Evolutionary conservation across 345 rosid species (phyloP).

Genomic region (Passiflora organensis): DNA sequence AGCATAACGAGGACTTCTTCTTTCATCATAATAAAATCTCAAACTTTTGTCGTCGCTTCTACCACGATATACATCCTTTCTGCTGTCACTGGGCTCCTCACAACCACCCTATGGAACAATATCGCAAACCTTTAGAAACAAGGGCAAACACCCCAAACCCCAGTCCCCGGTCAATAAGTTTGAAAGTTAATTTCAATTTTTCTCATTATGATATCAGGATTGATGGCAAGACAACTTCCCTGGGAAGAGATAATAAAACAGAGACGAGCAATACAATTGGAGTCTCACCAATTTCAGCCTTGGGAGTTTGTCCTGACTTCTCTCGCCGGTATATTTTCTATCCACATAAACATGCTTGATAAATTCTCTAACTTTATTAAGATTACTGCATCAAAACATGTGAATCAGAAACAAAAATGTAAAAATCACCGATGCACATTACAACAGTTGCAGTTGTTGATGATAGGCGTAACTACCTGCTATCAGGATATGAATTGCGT

Average conservation of each 20-base stretch:
- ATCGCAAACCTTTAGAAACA: conserved; percentile 4
- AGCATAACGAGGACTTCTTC: conserved; percentile 45
- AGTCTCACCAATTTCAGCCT: conserved; percentile 48
- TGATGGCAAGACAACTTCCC: not conserved
- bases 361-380: conserved; percentile 62
- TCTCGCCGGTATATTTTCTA: conserved; percentile 51
- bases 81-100: conserved; percentile 38
- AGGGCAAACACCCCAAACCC: not conserved
- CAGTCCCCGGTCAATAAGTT: too few species aligned
- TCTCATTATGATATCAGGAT: not conserved
- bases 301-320: conserved; percentile 35
- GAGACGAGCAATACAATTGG: not conserved
- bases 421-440: not conserved
- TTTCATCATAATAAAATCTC: conserved; percentile 45
- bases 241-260: not conserved
- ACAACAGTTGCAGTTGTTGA: too few species aligned
- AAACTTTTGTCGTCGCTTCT: conserved; percentile 37
- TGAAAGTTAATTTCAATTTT: not conserved
- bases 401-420: conserved; percentile 21
- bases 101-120: conserved; percentile 33
- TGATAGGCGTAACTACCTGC: conserved; percentile 41
- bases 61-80: conserved; percentile 33
- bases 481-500: conserved; percentile 67
- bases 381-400: conserved; percentile 50
- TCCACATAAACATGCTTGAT: conserved; percentile 84